Evolutionary conservation across 1,284 basidiomycete genomes (phyloP), one percentile per base, ranked within the genome.

Genomic region (Phylloporus sp.): DNA sequence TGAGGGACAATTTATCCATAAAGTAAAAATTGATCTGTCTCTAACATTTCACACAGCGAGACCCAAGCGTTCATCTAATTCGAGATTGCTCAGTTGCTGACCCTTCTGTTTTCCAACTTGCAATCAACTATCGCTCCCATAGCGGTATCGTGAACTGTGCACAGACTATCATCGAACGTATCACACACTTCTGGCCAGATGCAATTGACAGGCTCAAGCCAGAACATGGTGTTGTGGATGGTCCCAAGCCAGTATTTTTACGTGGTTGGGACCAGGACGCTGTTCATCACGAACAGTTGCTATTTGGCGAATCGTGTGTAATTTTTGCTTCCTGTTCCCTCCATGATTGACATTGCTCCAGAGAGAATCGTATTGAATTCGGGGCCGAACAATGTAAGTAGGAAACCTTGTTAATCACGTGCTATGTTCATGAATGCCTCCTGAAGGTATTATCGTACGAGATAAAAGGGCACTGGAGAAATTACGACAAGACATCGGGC

Each of bases 41-140:
- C 1, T 37, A 43, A 58, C 1, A 11, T 37, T 61, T 20, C 47
- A 63, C 47, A 63, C 57, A 80, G 78, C 68, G 67, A 71, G 76
- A 73, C 58, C 73, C 62, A 37, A 67, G 57, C 8, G 20, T 17
- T 2, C 68, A 71, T 60, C 27, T 67, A 7, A 69, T 66, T 49
- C 72, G 67, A 6, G 69, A 69, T 57, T 65, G 66, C 5, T 62
- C 75, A 20, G 64, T 73, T 67, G 59, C 62, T 37, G 71, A 80
- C 45, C 88, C 90, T 0, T 79, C 75, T 60, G 81, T 82, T 4
- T 93, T 92, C 76, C 86, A 91, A 63, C 83, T 94, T 1, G 80
- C 85, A 0, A 79, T 85, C 47, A 94, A 94, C 72, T 92, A 91
- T 73, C 86, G 91, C 14, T 92, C 90, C 0, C 92, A 94, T 72